Conservation (phyloP, 345 rosid species). For the Aquilaria sinensis region DNA sequence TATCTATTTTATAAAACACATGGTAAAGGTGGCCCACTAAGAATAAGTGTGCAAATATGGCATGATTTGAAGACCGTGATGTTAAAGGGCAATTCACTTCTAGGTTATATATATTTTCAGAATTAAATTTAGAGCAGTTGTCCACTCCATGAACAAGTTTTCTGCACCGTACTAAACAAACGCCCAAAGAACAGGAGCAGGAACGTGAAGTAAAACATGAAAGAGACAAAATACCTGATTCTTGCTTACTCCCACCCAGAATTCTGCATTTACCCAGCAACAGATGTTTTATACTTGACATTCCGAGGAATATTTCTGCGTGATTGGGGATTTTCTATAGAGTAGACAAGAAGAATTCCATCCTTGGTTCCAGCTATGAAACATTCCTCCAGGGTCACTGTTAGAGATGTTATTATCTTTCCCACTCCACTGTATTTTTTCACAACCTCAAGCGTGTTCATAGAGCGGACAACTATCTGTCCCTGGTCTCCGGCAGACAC, state of each 20-base stretch:
- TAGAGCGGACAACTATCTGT: slow-evolving; percentile 80
- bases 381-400: slow-evolving; percentile 87
- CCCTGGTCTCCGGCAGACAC: slow-evolving; percentile 98
- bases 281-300: slow-evolving; percentile 40
- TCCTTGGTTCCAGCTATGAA: slow-evolving; percentile 96
- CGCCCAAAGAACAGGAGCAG: neutral
- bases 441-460: slow-evolving; percentile 84
- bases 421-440: slow-evolving; percentile 71
- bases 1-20: too few relatives aligned
- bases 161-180: neutral
- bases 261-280: slow-evolving; percentile 26
- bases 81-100: too few relatives aligned
- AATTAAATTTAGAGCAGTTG: too few relatives aligned
- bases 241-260: slow-evolving; percentile 9
- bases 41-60: too few relatives aligned
- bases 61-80: too few relatives aligned
- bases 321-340: slow-evolving; percentile 75
- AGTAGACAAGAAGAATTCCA: slow-evolving; percentile 86
- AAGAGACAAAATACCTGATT: slow-evolving; percentile 24
- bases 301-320: slow-evolving; percentile 47
- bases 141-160: too few relatives aligned
- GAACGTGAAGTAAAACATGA: neutral
- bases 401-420: slow-evolving; percentile 68
- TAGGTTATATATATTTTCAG: too few relatives aligned
- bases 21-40: too few relatives aligned